Percentiles rank a stretch among this genome's conserved stretches.
These are phyloP conservation scores for Mrakiaceae sp. DNA, from an alignment of 1,284 basidiomycete species.

Conservation along the genomic window DNA sequence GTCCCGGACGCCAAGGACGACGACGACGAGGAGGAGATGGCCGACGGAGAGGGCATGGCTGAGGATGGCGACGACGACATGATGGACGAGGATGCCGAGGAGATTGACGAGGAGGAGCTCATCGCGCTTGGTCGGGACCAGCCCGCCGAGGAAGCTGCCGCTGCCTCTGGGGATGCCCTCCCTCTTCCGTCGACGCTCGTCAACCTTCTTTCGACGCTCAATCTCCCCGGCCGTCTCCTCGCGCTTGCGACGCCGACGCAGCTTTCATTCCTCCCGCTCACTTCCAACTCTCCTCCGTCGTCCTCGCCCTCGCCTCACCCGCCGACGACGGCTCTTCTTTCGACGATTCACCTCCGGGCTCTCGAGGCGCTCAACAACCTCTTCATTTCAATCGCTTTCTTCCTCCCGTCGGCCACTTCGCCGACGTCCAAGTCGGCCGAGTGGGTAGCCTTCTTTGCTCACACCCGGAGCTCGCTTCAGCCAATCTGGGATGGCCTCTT, in stretches of 20 bases:
- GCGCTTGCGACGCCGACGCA: constrained; percentile 55
- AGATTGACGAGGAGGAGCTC: constrained; percentile 33
- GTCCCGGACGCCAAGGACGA: constrained; percentile 43
- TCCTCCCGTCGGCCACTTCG: constrained; percentile 41
- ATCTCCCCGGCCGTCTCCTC: constrained; percentile 46
- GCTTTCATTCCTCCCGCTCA: constrained; percentile 65
- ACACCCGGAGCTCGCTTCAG: constrained; percentile 34
- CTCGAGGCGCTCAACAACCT: constrained; percentile 86
- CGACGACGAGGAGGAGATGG: constrained; percentile 27
- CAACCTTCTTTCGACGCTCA: constrained; percentile 37
- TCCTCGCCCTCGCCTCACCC: constrained; percentile 55
- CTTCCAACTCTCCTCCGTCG: constrained; percentile 52
- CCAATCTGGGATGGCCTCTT: constrained; percentile 65
- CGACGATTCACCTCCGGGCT: constrained; percentile 67
- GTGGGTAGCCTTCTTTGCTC: constrained; percentile 16
- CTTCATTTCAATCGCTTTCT: constrained; percentile 50
- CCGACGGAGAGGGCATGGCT: constrained; percentile 23
- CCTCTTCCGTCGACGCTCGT: constrained; percentile 25
- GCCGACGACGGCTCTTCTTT: constrained; percentile 69
- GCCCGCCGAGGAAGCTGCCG: constrained; percentile 21
- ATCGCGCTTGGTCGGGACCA: constrained; percentile 33
- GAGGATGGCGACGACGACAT: constrained; percentile 23
- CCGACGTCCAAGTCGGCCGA: constrained; percentile 33
- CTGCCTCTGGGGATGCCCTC: constrained; percentile 17
- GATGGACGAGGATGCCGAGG: constrained; percentile 31